Percentiles rank a stretch among this genome's conserved stretches.
These are phyloP conservation scores for Calonectria montana DNA, from an alignment of 2,329 filamentous ascomycete species.

Conservation along the genomic window DNA sequence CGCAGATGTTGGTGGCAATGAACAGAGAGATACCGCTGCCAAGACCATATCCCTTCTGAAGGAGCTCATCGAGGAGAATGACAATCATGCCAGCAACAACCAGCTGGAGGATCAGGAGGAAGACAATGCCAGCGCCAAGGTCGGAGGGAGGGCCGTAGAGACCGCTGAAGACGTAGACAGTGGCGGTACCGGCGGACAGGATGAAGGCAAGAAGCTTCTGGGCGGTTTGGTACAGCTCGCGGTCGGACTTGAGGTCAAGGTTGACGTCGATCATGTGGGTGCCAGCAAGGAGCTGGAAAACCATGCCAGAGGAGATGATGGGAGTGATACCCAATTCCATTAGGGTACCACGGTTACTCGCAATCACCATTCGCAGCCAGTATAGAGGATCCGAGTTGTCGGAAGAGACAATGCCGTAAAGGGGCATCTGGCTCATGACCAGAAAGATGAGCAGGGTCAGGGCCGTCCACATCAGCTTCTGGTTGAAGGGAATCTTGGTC, in stretches of 20 bases:
- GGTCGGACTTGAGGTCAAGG: slow-evolving; percentile 99
- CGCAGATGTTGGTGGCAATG: slow-evolving; percentile 99
- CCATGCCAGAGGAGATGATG: slow-evolving; percentile 99
- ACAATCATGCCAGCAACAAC: slow-evolving; percentile 98
- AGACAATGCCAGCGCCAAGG: slow-evolving; percentile 97
- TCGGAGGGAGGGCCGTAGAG: slow-evolving; percentile 97
- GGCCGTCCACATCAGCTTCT: slow-evolving; percentile 95
- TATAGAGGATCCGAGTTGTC: slow-evolving; percentile 98
- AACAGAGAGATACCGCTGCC: slow-evolving; percentile 99
- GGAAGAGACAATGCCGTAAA: slow-evolving; percentile 99
- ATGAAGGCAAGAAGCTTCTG: slow-evolving; percentile 99
- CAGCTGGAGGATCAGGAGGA: slow-evolving; percentile 97
- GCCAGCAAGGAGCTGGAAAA: slow-evolving; percentile 99
- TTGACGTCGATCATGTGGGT: slow-evolving; percentile 99
- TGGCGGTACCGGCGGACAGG: slow-evolving; percentile 95
- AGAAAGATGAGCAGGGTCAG: slow-evolving; percentile 97
- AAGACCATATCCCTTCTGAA: slow-evolving; percentile 99
- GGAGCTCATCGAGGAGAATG: slow-evolving; percentile 97
- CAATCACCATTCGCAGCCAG: slow-evolving; percentile 99
- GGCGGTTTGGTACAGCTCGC: slow-evolving; percentile 99
- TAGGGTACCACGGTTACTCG: slow-evolving; percentile 95
- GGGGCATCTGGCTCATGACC: slow-evolving; percentile 99
- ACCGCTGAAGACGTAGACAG: slow-evolving; percentile 97
- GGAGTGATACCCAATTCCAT: slow-evolving; percentile 98
- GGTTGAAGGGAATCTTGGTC: slow-evolving; percentile 99